phyloP scores from a whole-genome alignment of 352 stramenopile genomes.

The Elongisporangium prolatum region DNA sequence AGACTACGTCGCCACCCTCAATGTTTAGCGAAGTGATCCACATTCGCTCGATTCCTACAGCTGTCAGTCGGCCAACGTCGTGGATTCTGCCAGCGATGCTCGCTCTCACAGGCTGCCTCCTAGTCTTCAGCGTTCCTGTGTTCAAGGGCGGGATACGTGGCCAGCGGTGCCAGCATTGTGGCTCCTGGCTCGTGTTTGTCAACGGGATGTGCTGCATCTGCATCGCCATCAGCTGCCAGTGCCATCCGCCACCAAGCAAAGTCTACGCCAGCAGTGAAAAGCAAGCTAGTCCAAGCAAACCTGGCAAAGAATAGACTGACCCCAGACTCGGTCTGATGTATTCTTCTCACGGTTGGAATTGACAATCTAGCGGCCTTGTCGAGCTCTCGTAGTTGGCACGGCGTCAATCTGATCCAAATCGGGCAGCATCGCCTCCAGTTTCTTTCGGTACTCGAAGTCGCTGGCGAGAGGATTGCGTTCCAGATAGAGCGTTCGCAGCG shows the following conservation, averaged over 20 bases:
- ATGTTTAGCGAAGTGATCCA: constrained; percentile 57
- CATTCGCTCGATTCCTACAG: constrained; percentile 42
- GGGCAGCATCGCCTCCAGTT: constrained; percentile 84
- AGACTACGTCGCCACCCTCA: constrained; percentile 27
- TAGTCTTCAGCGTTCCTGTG: constrained; percentile 34
- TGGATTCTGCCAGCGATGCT: constrained; percentile 33
- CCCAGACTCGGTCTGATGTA: constrained; percentile 4
- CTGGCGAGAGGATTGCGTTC: constrained; percentile 93
- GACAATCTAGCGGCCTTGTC: constrained; percentile 22
- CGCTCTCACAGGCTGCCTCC: constrained; percentile 15
- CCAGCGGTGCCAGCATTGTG: constrained; percentile 59
- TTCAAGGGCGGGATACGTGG: constrained; percentile 44
- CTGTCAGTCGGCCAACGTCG: constrained; percentile 12
- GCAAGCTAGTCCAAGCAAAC: constrained; percentile 16
- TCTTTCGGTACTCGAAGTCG: constrained; percentile 95
- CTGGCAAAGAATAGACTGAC: constrained; percentile 6
- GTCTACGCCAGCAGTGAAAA: constrained; percentile 48
- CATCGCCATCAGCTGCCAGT: constrained; percentile 48
- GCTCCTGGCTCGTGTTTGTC: constrained; percentile 60
- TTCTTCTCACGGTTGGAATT: neutral
- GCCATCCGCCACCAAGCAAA: constrained; percentile 44
- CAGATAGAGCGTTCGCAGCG: constrained; percentile 92
- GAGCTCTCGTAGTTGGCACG: constrained; percentile 54
- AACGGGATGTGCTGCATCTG: constrained; percentile 45
- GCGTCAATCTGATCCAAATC: constrained; percentile 95